Evolutionary conservation across 306 rosid species (phyloP), one percentile per base, ranked within the genome.

Genomic region (Gastrolobium bilobum): DNA sequence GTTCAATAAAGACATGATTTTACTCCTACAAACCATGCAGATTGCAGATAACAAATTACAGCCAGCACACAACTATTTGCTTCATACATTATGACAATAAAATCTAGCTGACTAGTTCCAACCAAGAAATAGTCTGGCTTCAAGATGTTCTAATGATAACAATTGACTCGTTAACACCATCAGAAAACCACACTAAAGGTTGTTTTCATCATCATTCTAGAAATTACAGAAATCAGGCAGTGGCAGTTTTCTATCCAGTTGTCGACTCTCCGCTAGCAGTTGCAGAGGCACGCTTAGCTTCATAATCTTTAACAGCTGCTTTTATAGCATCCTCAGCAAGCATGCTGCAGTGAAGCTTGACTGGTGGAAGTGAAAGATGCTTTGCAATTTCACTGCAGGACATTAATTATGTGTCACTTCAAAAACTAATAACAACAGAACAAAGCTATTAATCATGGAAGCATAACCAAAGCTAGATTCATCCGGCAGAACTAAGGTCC

Each of bases 281-380:
- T 31, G 88, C 14, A 42, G 81, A 83, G 4, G 73, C 75, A 44
- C 83, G 91, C 79, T 94, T 91, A 3, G 87, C 65, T 71, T 90
- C 91, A 35, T 90, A 91, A 78, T 94, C 98, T 76, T 94, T 91
- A n/a, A 94, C 89, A 51, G 98, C 98, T 6, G 98, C 98, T 81
- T 94, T 94, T 57, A 94, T 94, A 5, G 98, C 98, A 85, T 94
- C 97, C 84, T 94, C 98, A 31, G 98, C 98, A 71, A 94, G 97
- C 97, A 94, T 94, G 89, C 96, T 91, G 87, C 98, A 91, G 79
- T 94, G 98, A 61, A 94, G 86, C 93, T 94, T 94, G 14, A 94
- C 98, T 1, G 98, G 98, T 48, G 98, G 98, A 56, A 94, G 98
- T 0, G 96, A 90, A 2, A 94, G 98, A 83, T 91, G 95, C 75